Base-by-base conservation (phyloP, 2,329 filamentous ascomycete genomes). In the Diaporthe capsici region DNA sequence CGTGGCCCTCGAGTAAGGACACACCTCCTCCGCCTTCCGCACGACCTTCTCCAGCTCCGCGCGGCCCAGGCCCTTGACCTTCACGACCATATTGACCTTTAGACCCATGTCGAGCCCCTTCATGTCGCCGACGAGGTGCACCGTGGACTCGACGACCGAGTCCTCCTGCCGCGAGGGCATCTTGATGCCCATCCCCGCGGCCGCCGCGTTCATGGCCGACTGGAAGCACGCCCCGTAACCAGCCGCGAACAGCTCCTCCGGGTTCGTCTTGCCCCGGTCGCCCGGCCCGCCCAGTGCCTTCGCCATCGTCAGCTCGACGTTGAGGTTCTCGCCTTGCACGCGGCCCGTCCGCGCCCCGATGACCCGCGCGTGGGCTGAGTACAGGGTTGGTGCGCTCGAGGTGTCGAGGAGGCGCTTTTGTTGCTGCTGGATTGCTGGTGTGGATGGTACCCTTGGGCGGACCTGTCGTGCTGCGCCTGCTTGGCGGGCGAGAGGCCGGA, bases 221-320 rank as follows among this genome's bases (percentile, higher is more conserved):
- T 87, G 86, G 79, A 87, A 87, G 77, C 86, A 88, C 12, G 86
- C 85, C 37, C 86, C 86, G 76, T 87, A 87, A 31, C 86, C 86
- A 0, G 86, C 86, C 1, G 86, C 85, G 76, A 87, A 87, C 2
- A 88, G 83, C 77, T 88, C 86, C 79, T 88, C 86, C 1, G 85
- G 85, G 76, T 86, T 88, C 9, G 86, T 87, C 79, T 86, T 87
- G 74, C 84, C 82, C 47, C 72, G 75, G 71, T 81, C 84, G 20
- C 85, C 85, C 0, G 79, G 61, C 12, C 85, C 85, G 55, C 85
- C 85, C 17, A 87, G 82, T 1, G 82, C 82, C 78, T 86, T 86
- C 73, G 85, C 82, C 85, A 86, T 86, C 25, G 83, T 83, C 1
- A 86, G 82, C 44, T 86, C 84, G 15, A 82, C 72, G 47, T 76